Conservation (phyloP, 2,329 filamentous ascomycete species). For the Metarhizium sp. region DNA sequence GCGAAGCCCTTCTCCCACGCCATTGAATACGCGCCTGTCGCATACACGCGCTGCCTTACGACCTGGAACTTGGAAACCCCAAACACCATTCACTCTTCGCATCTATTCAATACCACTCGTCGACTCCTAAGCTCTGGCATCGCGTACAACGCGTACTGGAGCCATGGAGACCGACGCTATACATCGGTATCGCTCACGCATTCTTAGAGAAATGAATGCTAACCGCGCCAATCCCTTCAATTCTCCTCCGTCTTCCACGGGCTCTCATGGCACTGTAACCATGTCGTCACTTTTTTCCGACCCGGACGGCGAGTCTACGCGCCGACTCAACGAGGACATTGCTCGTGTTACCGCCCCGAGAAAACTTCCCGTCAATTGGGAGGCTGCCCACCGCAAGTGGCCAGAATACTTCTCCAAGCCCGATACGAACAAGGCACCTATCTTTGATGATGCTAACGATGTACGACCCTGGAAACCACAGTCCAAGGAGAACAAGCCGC, state of each 20-base stretch:
- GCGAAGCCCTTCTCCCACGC: not conserved
- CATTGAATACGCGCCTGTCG: not conserved
- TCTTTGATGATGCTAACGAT: constrained; percentile 21
- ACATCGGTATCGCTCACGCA: constrained; percentile 36
- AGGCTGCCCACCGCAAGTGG: constrained; percentile 40
- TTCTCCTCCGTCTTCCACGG: constrained; percentile 48
- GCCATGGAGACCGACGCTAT: constrained; percentile 33
- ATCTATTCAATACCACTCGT: constrained; percentile 10
- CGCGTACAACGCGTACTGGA: constrained; percentile 16
- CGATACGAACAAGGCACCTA: constrained; percentile 18
- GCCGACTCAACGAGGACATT: constrained; percentile 39
- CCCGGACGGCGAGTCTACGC: constrained; percentile 45
- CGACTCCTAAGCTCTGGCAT: constrained; percentile 12
- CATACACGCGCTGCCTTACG: not conserved
- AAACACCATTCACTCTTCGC: not conserved
- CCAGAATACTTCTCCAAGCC: constrained; percentile 40
- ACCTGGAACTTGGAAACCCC: not conserved
- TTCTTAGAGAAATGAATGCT: constrained; percentile 42
- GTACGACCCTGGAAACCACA: constrained; percentile 26
- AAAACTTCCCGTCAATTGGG: constrained; percentile 33
- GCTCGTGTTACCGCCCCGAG: constrained; percentile 30
- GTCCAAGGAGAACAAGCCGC: constrained; percentile 38
- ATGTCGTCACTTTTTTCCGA: constrained; percentile 43
- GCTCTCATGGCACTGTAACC: constrained; percentile 47
- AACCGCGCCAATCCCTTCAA: constrained; percentile 48